Conservation (phyloP, 1,284 basidiomycete species). For the Cutaneotrichosporon cyanovorans region DNA sequence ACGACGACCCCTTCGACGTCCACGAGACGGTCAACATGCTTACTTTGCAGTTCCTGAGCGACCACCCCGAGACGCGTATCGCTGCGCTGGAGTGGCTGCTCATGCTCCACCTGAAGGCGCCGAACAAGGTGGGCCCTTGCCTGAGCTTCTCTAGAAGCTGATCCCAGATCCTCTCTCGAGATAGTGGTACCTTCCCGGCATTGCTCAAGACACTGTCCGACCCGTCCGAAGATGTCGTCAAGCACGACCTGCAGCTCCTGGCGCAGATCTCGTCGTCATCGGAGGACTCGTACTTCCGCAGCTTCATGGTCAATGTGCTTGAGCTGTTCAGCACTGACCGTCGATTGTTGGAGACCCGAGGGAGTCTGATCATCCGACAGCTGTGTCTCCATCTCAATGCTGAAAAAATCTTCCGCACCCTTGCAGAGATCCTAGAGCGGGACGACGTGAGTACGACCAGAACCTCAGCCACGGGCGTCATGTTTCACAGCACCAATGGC, state of each 20-base stretch:
- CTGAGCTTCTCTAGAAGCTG: neutral
- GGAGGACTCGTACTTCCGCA: constrained; percentile 89
- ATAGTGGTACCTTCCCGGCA: constrained; percentile 93
- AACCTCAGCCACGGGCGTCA: too few relatives aligned
- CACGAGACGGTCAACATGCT: constrained; percentile 84
- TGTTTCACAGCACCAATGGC: too few relatives aligned
- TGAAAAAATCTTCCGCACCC: constrained; percentile 88
- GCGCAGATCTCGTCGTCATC: constrained; percentile 88
- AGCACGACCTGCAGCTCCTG: constrained; percentile 87
- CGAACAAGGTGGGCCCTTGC: constrained; percentile 62
- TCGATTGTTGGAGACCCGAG: constrained; percentile 78
- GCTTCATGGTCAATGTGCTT: constrained; percentile 90
- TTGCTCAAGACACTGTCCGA: constrained; percentile 94
- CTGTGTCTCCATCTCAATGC: constrained; percentile 90
- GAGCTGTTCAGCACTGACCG: constrained; percentile 93
- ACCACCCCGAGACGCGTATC: constrained; percentile 92
- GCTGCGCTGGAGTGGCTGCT: constrained; percentile 95
- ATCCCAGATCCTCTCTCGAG: constrained; percentile 78
- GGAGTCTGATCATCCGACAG: constrained; percentile 92
- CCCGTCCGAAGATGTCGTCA: constrained; percentile 94
- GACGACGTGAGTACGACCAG: constrained; percentile 87
- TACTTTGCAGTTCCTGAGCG: constrained; percentile 88
- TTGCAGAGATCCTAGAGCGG: constrained; percentile 95
- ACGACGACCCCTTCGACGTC: constrained; percentile 82
- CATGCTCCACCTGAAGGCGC: constrained; percentile 97